Base-by-base conservation (phyloP, 192 early-diverging fungal genomes). In the Geosiphon pyriformis region DNA sequence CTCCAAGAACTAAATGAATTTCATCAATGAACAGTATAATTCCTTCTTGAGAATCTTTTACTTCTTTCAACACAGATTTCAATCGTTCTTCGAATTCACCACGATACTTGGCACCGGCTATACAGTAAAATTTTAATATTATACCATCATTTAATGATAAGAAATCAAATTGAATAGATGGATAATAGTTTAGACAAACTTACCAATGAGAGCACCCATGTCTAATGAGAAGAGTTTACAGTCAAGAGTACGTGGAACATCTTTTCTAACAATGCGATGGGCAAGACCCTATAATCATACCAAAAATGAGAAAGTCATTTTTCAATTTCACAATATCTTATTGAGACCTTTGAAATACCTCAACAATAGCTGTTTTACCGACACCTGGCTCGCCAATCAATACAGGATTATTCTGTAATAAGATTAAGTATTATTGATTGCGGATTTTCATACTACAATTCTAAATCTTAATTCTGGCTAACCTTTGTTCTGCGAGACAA, bases 31-130 rank as follows among this genome's bases (percentile, higher is more conserved):
- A 99, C 29, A 99, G 76, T 63, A 99, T 99, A 25, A 93, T 85
- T 20, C 88, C 87, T 33, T 90, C 92, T 35, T 90, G 82, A 23
- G 93, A 87, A 27, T 96, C 91, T 64, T 89, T 90, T 59, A 96
- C 90, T 77, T 99, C 95, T 72, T 95, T 94, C 46, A 99, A 81
- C 7, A 99, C 90, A 0, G 92, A 82, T 85, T 99, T 98, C 42
- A 99, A 84, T 26, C 96, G 88, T 72, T 98, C 95, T 72, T 99
- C 96, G 65, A 98, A 99, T 82, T 99, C 94, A 67, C 96, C 96
- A 54, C 92, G 87, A 76, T 94, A 98, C 76, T 95, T 95, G 46
- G 95, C 90, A 46, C 96, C 96, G 3, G 96, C 95, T 65, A 91
- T 79, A 33, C n/a, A n/a, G n/a, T n/a, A n/a, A n/a, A n/a, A n/a